Percentiles rank a stretch among this genome's conserved stretches.
phyloP scores from a whole-genome alignment of 179 eudicot species.

The Spinacia oleracea region DNA sequence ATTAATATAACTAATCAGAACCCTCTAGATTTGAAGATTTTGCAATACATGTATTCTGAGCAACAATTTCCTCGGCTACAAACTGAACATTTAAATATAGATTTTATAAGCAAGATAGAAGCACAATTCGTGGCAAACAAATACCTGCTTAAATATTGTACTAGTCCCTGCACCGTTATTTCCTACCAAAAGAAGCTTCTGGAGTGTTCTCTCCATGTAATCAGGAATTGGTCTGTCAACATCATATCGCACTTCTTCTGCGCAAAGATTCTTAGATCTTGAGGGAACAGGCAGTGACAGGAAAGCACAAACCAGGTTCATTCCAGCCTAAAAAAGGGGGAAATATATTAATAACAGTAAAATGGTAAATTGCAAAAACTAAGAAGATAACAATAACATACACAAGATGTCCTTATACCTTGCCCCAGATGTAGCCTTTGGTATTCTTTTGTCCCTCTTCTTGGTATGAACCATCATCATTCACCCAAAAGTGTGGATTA shows the following conservation, averaged over 20 bases:
- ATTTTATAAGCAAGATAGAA: slow-evolving; percentile 3
- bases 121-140: slow-evolving; percentile 8
- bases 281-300: slow-evolving; percentile 93
- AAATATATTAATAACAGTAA: neutral
- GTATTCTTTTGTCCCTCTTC: slow-evolving; percentile 99
- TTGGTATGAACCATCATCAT: slow-evolving; percentile 98
- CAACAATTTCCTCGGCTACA: neutral
- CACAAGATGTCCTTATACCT: slow-evolving; percentile 47
- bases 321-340: slow-evolving; percentile 63
- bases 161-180: slow-evolving; percentile 85
- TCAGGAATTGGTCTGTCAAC: slow-evolving; percentile 53
- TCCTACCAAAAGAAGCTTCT: slow-evolving; percentile 87
- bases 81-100: neutral
- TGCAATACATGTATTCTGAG: neutral
- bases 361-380: neutral
- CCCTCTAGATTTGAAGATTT: neutral
- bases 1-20: neutral
- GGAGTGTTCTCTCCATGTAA: slow-evolving; percentile 60
- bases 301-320: slow-evolving; percentile 88
- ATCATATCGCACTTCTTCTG: slow-evolving; percentile 55
- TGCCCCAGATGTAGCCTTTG: slow-evolving; percentile 97
- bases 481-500: slow-evolving; percentile 99
- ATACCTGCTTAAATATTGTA: slow-evolving; percentile 95
- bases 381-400: neutral
- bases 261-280: slow-evolving; percentile 46